These are phyloP conservation scores for Yarrowia divulgata DNA, from an alignment of 805 yeast species.

Conservation along the genomic window DNA sequence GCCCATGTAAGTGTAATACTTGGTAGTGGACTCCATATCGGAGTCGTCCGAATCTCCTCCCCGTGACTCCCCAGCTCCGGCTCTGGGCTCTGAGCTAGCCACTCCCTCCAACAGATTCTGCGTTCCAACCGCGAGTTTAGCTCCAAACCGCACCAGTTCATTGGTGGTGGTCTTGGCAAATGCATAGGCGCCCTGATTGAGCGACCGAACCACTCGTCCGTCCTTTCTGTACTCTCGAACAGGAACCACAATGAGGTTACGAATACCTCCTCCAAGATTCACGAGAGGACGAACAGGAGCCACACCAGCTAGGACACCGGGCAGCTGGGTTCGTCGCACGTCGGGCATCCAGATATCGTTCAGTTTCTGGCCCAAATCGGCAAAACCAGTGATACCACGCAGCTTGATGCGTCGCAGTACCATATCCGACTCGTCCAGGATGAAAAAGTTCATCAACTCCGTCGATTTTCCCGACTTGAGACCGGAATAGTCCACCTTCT, in stretches of 20 bases:
- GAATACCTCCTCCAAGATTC: constrained; percentile 78
- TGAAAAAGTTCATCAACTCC: constrained; percentile 87
- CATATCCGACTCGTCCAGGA: constrained; percentile 83
- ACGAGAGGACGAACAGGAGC: constrained; percentile 81
- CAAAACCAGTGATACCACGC: constrained; percentile 80
- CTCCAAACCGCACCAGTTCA: constrained; percentile 82
- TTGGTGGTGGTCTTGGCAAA: constrained; percentile 81
- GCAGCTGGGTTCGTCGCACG: constrained; percentile 78
- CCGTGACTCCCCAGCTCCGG: constrained; percentile 62
- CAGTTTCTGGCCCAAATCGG: constrained; percentile 61
- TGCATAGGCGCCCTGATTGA: constrained; percentile 75
- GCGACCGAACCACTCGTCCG: constrained; percentile 69
- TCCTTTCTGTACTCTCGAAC: constrained; percentile 75
- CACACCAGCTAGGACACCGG: constrained; percentile 82
- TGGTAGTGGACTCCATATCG: constrained; percentile 15
- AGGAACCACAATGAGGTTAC: constrained; percentile 76
- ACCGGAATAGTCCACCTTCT: constrained; percentile 83
- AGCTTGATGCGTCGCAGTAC: constrained; percentile 65
- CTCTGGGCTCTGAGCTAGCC: constrained; percentile 74
- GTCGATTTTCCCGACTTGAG: constrained; percentile 84
- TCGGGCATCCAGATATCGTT: constrained; percentile 88
- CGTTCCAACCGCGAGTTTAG: constrained; percentile 85
- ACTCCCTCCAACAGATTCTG: constrained; percentile 80
- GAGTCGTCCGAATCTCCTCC: constrained; percentile 46
- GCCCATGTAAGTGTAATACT: constrained; percentile 42